Evolutionary conservation across 768 basidiomycete genomes (phyloP).

Genomic region (Clitopilus passeckerianus): DNA sequence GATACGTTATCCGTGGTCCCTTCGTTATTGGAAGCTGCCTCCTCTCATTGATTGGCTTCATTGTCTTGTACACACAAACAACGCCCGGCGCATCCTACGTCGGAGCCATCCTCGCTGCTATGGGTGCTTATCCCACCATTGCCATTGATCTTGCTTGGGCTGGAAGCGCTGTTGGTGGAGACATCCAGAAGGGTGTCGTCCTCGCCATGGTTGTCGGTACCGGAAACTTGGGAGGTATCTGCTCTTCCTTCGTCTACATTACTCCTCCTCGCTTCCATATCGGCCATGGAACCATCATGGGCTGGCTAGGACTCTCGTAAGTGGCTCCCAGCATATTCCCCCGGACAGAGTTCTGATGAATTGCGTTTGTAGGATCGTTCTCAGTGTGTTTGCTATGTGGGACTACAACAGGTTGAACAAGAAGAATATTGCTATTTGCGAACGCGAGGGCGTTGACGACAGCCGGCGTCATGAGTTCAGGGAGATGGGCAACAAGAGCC

Average conservation of each 20-base stretch:
- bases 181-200: conserved; percentile 43
- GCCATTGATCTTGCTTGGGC: conserved; percentile 49
- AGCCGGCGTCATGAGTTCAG: conserved; percentile 33
- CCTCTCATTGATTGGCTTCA: conserved; percentile 46
- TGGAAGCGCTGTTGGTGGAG: conserved; percentile 51
- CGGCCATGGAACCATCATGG: conserved; percentile 29
- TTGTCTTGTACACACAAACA: conserved; percentile 36
- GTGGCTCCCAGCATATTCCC: conserved; percentile 1
- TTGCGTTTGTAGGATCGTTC: conserved; percentile 20
- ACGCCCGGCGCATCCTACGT: conserved; percentile 34
- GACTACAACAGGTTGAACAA: conserved; percentile 45
- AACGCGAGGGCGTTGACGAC: conserved; percentile 35
- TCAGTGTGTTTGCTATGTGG: conserved; percentile 41
- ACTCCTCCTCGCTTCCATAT: conserved; percentile 30
- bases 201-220: conserved; percentile 50
- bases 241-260: conserved; percentile 35
- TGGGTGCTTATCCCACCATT: conserved; percentile 49
- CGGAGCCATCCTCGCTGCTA: conserved; percentile 44
- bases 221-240: conserved; percentile 50
- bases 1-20: conserved; percentile 37
- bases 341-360: background rate
- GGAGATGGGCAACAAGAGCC: conserved; percentile 49
- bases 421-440: conserved; percentile 39
- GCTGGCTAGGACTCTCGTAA: conserved; percentile 28
- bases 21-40: conserved; percentile 38